Evolutionary conservation across 2,329 filamentous ascomycete genomes (phyloP).

Genomic region (Teratosphaeria pseudoeucalypti): DNA sequence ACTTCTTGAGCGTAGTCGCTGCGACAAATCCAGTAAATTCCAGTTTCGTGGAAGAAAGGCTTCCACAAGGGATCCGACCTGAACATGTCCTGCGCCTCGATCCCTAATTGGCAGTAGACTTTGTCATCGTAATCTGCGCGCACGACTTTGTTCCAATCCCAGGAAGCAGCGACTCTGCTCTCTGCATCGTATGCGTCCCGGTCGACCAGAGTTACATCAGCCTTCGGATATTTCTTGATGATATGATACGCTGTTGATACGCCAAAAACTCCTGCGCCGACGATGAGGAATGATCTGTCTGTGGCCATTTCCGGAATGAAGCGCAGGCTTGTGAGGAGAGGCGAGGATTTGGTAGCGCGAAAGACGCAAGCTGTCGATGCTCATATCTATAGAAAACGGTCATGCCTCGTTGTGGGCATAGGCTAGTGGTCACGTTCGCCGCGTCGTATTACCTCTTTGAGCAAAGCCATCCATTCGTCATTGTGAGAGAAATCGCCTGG

Average conservation of each 20-base stretch:
- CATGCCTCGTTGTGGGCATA: background rate
- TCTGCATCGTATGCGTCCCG: constrained; percentile 24
- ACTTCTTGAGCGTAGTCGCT: constrained; percentile 40
- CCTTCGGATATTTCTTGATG: constrained; percentile 29
- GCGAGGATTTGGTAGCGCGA: no score
- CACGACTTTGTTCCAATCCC: constrained; percentile 65
- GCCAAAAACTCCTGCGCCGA: constrained; percentile 30
- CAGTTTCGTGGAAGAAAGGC: constrained; percentile 42
- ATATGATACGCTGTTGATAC: constrained; percentile 51
- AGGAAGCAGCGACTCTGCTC: constrained; percentile 48
- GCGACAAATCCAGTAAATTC: constrained; percentile 40
- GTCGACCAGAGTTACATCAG: constrained; percentile 32
- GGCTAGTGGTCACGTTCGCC: background rate
- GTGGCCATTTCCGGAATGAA: background rate
- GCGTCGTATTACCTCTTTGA: background rate
- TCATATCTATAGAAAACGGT: background rate
- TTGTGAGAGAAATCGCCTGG: background rate
- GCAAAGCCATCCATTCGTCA: background rate
- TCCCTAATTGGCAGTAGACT: constrained; percentile 52
- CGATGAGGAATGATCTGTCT: constrained; percentile 14
- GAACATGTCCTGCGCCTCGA: constrained; percentile 57
- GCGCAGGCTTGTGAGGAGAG: background rate
- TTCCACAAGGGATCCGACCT: constrained; percentile 46
- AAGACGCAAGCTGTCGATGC: no score
- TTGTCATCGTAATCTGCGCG: constrained; percentile 58